These are phyloP conservation scores for Globisporangium iwayamae DNA, from an alignment of 352 stramenopile genomes.

Conservation along the genomic window DNA sequence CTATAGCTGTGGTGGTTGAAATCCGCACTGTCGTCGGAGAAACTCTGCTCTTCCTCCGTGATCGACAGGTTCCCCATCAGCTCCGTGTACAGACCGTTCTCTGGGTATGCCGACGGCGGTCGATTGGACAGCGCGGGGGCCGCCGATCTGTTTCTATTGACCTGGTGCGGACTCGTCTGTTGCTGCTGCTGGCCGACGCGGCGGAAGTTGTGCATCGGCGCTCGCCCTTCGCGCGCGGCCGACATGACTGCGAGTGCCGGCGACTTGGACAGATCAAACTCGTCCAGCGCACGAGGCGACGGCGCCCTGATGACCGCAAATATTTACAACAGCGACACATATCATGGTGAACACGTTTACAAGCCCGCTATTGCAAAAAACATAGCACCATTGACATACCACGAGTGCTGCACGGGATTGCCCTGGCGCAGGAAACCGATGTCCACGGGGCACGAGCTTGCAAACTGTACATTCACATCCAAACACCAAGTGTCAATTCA, in stretches of 20 bases:
- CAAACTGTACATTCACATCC: slow-evolving; percentile 32
- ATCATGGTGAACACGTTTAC: background rate
- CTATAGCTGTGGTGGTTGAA: slow-evolving; percentile 25
- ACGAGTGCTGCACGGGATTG: slow-evolving; percentile 34
- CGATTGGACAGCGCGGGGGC: background rate
- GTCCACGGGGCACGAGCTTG: slow-evolving; percentile 63
- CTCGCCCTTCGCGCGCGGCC: slow-evolving; percentile 39
- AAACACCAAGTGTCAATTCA: slow-evolving; percentile 1
- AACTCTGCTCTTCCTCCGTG: slow-evolving; percentile 16
- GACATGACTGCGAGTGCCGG: slow-evolving; percentile 67
- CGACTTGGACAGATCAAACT: slow-evolving; percentile 72
- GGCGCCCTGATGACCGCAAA: slow-evolving; percentile 7
- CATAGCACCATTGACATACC: slow-evolving; percentile 23
- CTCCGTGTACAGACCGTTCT: slow-evolving; percentile 10
- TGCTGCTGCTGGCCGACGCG: slow-evolving; percentile 12
- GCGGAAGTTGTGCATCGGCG: slow-evolving; percentile 14
- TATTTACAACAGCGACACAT: background rate
- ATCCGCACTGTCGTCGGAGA: slow-evolving; percentile 19
- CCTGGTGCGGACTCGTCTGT: slow-evolving; percentile 2
- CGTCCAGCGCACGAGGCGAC: slow-evolving; percentile 38
- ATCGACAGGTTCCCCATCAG: slow-evolving; percentile 14
- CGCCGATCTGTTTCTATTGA: slow-evolving; percentile 5
- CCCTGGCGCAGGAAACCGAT: slow-evolving; percentile 51
- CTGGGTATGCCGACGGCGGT: background rate
- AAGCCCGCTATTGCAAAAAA: background rate